Conservation (phyloP, 129 eudicot genomes). For the Saussurea involucrata region DNA sequence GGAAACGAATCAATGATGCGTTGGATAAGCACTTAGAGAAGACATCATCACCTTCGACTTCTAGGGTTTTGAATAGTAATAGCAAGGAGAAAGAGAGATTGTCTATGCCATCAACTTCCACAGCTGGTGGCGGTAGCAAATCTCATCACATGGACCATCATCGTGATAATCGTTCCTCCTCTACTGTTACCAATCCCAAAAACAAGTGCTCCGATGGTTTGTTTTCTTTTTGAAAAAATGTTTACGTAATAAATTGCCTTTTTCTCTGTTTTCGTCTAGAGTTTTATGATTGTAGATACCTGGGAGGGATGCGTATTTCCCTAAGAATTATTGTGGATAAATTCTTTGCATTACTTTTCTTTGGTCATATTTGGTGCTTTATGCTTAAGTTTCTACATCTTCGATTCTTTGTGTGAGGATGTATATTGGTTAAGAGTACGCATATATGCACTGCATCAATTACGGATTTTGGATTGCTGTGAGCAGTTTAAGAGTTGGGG, state of each 20-base stretch:
- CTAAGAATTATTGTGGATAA: neutral
- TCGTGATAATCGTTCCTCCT: constrained; percentile 37
- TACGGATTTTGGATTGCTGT: neutral
- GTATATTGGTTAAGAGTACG: neutral
- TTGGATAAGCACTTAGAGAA: constrained; percentile 79
- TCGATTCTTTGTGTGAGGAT: neutral
- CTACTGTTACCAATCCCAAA: constrained; percentile 26
- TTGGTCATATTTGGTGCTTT: neutral
- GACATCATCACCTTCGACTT: constrained; percentile 59
- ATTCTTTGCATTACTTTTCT: neutral
- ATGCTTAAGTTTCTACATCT: neutral
- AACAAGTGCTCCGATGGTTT: constrained; percentile 53
- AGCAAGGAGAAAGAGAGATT: constrained; percentile 42
- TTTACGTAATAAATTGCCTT: neutral
- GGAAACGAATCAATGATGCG: constrained; percentile 79
- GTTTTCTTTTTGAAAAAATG: neutral
- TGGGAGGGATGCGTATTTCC: neutral
- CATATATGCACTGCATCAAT: neutral
- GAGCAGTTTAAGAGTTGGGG: neutral
- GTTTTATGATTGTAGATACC: neutral
- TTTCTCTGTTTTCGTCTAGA: neutral
- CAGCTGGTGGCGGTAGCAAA: constrained; percentile 33
- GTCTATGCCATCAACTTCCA: constrained; percentile 54
- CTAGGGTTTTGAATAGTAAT: constrained; percentile 39
- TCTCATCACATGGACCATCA: constrained; percentile 34